Evolutionary conservation across 306 rosid genomes (phyloP).

Genomic region (Acacia confusa): DNA sequence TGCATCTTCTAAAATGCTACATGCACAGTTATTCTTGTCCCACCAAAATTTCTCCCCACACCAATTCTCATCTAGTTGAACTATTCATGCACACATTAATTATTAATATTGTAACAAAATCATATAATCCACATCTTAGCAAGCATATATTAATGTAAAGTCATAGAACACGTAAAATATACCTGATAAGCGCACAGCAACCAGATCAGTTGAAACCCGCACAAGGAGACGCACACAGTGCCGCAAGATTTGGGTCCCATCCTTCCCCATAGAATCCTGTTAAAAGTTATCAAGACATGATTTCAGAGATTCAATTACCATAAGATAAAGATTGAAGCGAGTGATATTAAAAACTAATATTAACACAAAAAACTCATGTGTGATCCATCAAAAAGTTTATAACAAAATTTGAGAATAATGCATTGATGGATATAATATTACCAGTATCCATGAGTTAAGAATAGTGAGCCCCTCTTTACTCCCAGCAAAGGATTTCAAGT

Average conservation of each 20-base stretch:
- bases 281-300: constrained; percentile 24
- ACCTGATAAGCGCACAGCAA: constrained; percentile 97
- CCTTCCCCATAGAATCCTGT: constrained; percentile 99
- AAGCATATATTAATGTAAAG: not conserved
- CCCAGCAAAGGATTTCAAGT: constrained; percentile 91
- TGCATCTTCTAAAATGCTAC: constrained; percentile 12
- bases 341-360: not conserved
- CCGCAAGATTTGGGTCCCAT: constrained; percentile 94
- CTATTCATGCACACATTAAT: not conserved
- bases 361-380: constrained; percentile 21
- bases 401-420: constrained; percentile 24
- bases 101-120: not conserved
- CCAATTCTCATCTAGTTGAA: constrained; percentile 17
- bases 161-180: constrained; percentile 21
- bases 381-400: not conserved
- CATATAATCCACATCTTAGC: not conserved
- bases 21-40: not conserved
- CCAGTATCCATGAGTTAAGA: constrained; percentile 98
- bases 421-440: constrained; percentile 33
- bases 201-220: constrained; percentile 83
- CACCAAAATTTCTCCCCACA: not conserved
- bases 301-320: constrained; percentile 27
- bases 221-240: constrained; percentile 99
- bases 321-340: constrained; percentile 10
- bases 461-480: constrained; percentile 83